Base-by-base conservation (phyloP, 2,329 filamentous ascomycete species). In the Colletotrichum destructivum region DNA sequence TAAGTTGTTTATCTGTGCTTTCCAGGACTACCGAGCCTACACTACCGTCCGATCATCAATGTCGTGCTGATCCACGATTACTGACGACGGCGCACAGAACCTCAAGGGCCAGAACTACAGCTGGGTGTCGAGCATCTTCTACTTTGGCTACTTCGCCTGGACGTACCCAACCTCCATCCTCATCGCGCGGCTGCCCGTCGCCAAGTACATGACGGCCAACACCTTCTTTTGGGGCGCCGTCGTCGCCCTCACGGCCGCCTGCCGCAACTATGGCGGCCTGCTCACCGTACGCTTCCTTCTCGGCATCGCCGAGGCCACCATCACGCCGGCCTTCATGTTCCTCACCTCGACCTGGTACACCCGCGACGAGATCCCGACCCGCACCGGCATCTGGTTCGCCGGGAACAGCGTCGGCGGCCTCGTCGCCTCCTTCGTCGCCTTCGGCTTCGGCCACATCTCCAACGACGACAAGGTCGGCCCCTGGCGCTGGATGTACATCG, bases 401-500 rank as follows among this genome's bases (percentile, higher is more conserved):
- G 86, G 86, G 4, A 88, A 88, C 73, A 82, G 84, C 1, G 80
- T 86, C 18, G 86, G 86, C 8, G 86, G 85, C 8, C 77, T 88
- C 71, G 69, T 84, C 2, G 84, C 86, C 2, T 87, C 84, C 38
- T 78, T 89, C 2, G 78, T 89, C 9, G 87, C 88, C 2, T 91
- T 88, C 70, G 88, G 85, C 2, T 80, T 90, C 9, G 89, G 89
- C 0, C 88, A 91, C 72, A 82, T 90, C 52, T 74, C 83, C 18
- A 80, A 83, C 56, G 69, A 78, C 12, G 79, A 84, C 59, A 70
- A 77, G 15, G 75, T 89, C 18, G 81, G 80, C 21, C 84, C 86
- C 4, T 90, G 88, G 88, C 82, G 84, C 62, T 89, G 86, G 85
- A 87, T 91, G 84, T 90, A 88, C 76, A 87, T 88, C 71, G 81